Evolutionary conservation across 1,284 basidiomycete genomes (phyloP).

Genomic region (Cystodermella granulosa): DNA sequence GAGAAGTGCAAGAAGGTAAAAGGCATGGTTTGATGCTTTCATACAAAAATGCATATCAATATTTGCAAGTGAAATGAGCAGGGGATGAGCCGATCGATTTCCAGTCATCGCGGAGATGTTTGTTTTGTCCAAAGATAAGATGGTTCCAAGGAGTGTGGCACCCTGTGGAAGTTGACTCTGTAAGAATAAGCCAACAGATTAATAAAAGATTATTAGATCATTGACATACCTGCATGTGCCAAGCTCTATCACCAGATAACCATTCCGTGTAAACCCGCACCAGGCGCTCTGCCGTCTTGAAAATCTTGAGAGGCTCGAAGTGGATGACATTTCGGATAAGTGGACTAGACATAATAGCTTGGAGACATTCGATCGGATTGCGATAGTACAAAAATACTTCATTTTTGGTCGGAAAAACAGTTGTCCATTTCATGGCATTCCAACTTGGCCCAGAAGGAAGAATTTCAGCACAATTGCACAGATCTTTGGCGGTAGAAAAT

Average conservation of each 20-base stretch:
- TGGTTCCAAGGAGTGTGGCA: slow-evolving; percentile 26
- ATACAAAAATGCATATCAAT: slow-evolving; percentile 26
- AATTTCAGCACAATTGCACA: slow-evolving; percentile 20
- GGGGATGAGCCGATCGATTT: slow-evolving; percentile 27
- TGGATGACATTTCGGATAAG: slow-evolving; percentile 16
- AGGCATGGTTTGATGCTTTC: slow-evolving; percentile 29
- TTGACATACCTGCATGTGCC: slow-evolving; percentile 28
- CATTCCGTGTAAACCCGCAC: slow-evolving; percentile 27
- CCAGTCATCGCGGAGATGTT: slow-evolving; percentile 31
- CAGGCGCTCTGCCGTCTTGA: slow-evolving; percentile 12
- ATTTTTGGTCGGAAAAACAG: slow-evolving; percentile 17
- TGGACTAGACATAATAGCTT: slow-evolving; percentile 18
- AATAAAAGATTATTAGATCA: slow-evolving; percentile 3
- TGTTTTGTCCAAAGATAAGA: slow-evolving; percentile 34
- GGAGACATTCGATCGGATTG: slow-evolving; percentile 22
- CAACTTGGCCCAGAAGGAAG: slow-evolving; percentile 24
- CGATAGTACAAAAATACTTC: slow-evolving; percentile 20
- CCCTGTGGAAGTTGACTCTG: slow-evolving; percentile 25
- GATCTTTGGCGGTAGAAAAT: slow-evolving; percentile 26
- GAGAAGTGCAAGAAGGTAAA: slow-evolving; percentile 28
- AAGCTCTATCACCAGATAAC: slow-evolving; percentile 25
- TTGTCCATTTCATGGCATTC: slow-evolving; percentile 14
- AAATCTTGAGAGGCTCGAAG: slow-evolving; percentile 19
- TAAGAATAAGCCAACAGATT: slow-evolving; percentile 2
- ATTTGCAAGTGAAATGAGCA: slow-evolving; percentile 35